Conservation (phyloP, 2,329 filamentous ascomycete species). For the Emergomyces pasteurianus region DNA sequence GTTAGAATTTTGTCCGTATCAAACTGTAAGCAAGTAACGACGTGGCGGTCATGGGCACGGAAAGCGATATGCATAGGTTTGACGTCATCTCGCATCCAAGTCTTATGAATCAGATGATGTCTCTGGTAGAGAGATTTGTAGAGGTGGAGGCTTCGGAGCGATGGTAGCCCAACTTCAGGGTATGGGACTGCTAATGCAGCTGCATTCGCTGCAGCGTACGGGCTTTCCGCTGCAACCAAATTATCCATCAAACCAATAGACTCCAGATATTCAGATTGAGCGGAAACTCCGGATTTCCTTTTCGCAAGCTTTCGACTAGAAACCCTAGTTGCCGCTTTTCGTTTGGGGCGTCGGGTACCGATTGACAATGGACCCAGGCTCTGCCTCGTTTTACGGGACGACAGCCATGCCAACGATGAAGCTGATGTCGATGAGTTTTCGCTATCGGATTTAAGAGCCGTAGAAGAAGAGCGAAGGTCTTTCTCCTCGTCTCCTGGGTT, state of each 20-base stretch:
- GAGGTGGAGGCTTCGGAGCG: conserved; percentile 72
- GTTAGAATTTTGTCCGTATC: conserved; percentile 97
- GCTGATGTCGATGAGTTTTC: conserved; percentile 18
- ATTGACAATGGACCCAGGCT: conserved; percentile 13
- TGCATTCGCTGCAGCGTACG: conserved; percentile 65
- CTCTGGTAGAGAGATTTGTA: conserved; percentile 95
- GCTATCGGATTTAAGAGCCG: conserved; percentile 28
- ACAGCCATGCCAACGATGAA: conserved; percentile 12
- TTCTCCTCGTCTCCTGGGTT: conserved; percentile 61
- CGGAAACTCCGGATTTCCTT: conserved; percentile 35
- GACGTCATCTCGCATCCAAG: conserved; percentile 75
- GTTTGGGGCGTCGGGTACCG: conserved; percentile 26
- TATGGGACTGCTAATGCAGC: conserved; percentile 74
- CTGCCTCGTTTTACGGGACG: conserved; percentile 16
- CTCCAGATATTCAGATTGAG: conserved; percentile 30
- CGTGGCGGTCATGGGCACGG: conserved; percentile 87
- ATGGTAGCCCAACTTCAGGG: conserved; percentile 65
- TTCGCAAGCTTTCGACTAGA: conserved; percentile 44
- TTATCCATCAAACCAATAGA: conserved; percentile 37
- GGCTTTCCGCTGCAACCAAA: conserved; percentile 55
- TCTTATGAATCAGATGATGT: conserved; percentile 78
- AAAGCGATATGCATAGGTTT: conserved; percentile 90
- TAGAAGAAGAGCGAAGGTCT: conserved; percentile 55
- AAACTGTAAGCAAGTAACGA: conserved; percentile 95
- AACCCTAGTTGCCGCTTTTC: conserved; percentile 36